A percentile compares a stretch with the other conserved stretches of the same genome.
Conservation (phyloP, 805 yeast genomes). For the Cyberlindnera bimundalis region DNA sequence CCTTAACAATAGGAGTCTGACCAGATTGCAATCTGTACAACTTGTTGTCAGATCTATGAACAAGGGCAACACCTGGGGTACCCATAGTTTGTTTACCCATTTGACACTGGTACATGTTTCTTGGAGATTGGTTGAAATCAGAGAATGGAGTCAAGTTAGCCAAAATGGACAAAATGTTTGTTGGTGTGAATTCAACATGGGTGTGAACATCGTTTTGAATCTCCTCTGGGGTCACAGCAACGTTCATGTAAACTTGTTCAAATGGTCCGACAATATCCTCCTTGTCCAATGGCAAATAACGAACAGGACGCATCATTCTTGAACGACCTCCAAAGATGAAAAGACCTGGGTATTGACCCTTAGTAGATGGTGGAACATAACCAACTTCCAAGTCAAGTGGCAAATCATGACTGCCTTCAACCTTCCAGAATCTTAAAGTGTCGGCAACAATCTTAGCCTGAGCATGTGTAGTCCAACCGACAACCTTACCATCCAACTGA, state of each 20-base stretch:
- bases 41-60: slow-evolving; percentile 92
- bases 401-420: slow-evolving; percentile 70
- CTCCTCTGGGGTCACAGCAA: slow-evolving; percentile 93
- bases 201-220: slow-evolving; percentile 76
- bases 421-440: slow-evolving; percentile 89
- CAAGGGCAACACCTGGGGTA: slow-evolving; percentile 95
- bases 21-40: slow-evolving; percentile 90
- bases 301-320: slow-evolving; percentile 94
- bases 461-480: slow-evolving; percentile 93
- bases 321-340: slow-evolving; percentile 88
- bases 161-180: slow-evolving; percentile 87
- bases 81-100: slow-evolving; percentile 99
- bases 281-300: slow-evolving; percentile 80
- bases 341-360: slow-evolving; percentile 97
- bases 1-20: slow-evolving; percentile 95
- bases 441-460: slow-evolving; percentile 86
- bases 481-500: slow-evolving; percentile 85
- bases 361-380: slow-evolving; percentile 90
- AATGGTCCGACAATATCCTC: slow-evolving; percentile 93
- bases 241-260: slow-evolving; percentile 95
- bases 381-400: slow-evolving; percentile 91
- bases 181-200: slow-evolving; percentile 94
- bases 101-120: slow-evolving; percentile 99
- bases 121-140: slow-evolving; percentile 97
- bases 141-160: slow-evolving; percentile 98